Conservation (phyloP, 805 yeast species). For the Nematodospora valgi region DNA sequence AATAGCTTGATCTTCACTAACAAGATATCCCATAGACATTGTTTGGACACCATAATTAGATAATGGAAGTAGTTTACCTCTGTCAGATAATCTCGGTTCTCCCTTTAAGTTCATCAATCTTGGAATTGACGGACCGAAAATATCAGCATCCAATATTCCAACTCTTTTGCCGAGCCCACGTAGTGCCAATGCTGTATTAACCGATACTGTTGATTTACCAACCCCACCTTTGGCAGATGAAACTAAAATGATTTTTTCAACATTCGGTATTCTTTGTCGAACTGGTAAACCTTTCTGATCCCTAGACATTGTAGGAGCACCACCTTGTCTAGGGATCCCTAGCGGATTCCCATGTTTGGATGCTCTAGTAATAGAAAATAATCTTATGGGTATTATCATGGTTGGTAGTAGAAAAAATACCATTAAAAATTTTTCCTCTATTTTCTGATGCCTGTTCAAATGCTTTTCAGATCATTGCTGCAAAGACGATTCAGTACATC, state of each 20-base stretch:
- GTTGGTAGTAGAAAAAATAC: not conserved
- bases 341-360: slow-evolving; percentile 37
- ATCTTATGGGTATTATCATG: slow-evolving; percentile 1
- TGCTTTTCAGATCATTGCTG: not conserved
- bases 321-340: slow-evolving; percentile 30
- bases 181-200: slow-evolving; percentile 65
- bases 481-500: not conserved
- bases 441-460: not conserved
- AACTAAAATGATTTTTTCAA: slow-evolving; percentile 58
- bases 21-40: slow-evolving; percentile 87
- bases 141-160: slow-evolving; percentile 76
- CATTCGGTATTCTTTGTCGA: slow-evolving; percentile 55
- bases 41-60: slow-evolving; percentile 72
- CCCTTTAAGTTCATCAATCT: slow-evolving; percentile 64
- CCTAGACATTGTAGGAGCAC: slow-evolving; percentile 29
- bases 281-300: slow-evolving; percentile 58
- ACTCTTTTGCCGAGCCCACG: slow-evolving; percentile 50
- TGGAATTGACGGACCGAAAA: slow-evolving; percentile 85
- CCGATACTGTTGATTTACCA: slow-evolving; percentile 73
- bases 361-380: slow-evolving; percentile 1
- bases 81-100: slow-evolving; percentile 56
- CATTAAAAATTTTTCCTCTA: not conserved
- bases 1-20: slow-evolving; percentile 62
- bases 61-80: slow-evolving; percentile 62
- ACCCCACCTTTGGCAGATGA: slow-evolving; percentile 82